Evolutionary conservation across 768 basidiomycete genomes (phyloP), one percentile per base, ranked within the genome.

Genomic region (Calocera viscosa): DNA sequence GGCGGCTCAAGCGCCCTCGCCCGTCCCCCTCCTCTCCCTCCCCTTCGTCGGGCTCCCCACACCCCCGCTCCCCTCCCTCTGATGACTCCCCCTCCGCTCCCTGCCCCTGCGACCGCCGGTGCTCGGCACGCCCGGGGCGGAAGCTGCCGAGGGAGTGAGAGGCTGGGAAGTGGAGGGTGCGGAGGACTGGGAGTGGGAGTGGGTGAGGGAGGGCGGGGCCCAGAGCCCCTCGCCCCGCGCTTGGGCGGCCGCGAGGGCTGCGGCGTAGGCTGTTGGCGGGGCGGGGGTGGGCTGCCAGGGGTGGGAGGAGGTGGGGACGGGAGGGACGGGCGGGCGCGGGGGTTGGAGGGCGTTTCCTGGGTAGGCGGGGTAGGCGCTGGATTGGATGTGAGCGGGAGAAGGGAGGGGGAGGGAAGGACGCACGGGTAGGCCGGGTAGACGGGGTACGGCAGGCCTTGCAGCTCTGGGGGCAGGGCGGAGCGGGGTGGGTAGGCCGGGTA

Each of bases 401-500:
- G 14, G 53, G 8, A 60, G 53, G 26, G 30, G 53, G 22, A 32
- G 19, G 26, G 30, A 32, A 30, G 30, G 30, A 19, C 30, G 53
- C 22, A 60, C 53, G 53, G 53, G 22, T 60, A 60, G 11, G 53
- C 53, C 10, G 53, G 53, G 53, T 60, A 60, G 10, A 26, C 5
- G 24, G 53, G 53, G 53, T 60, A 60, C 2, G 53, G 53, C 5
- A 60, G 53, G 30, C 7, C 2, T 16, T 22, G 24, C 5, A 60
- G 53, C 5, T 60, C 16, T 19, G 11, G 14, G 11, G 53, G 53
- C 26, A 60, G 53, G 14, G 11, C 11, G 14, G 24, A 32, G 24
- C 53, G 53, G 53, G 53, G 53, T 60, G 53, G 53, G 30, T 60
- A 60, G 53, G 53, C 53, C 7, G 53, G 53, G 30, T 60, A 60